Percentiles rank a stretch among this genome's conserved stretches.
Conservation (phyloP, 495 filamentous ascomycete genomes). For the Lophiotrema nucula region DNA sequence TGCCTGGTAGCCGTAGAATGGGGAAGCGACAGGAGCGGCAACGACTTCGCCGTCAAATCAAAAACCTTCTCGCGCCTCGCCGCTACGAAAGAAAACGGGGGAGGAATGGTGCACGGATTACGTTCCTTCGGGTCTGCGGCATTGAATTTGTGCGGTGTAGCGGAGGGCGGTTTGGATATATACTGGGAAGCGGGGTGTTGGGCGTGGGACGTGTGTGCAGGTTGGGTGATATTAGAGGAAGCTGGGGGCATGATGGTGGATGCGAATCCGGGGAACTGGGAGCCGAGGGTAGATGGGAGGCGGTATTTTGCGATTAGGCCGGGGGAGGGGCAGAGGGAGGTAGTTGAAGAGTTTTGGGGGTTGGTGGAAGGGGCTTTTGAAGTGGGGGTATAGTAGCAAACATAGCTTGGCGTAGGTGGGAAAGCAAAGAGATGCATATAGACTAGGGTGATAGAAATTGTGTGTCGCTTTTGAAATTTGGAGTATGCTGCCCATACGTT, state of each 20-base stretch:
- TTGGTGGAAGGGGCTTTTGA: constrained; percentile 54
- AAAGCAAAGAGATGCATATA: neutral
- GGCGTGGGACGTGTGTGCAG: constrained; percentile 93
- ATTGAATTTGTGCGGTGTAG: constrained; percentile 79
- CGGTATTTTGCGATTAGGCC: constrained; percentile 76
- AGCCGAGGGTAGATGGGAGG: constrained; percentile 69
- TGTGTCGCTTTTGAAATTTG: no score
- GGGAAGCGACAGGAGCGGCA: constrained; percentile 69
- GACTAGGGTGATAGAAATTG: no score
- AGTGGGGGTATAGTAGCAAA: constrained; percentile 34
- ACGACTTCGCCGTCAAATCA: constrained; percentile 73
- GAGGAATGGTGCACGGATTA: constrained; percentile 80
- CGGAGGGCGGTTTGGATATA: constrained; percentile 71
- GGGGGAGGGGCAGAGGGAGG: constrained; percentile 65
- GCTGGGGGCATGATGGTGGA: constrained; percentile 78
- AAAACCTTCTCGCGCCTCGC: constrained; percentile 65
- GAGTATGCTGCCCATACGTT: no score
- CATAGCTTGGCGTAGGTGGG: neutral
- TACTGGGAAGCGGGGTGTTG: constrained; percentile 96
- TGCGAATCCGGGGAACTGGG: constrained; percentile 77
- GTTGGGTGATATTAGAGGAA: constrained; percentile 83
- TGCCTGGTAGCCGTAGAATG: constrained; percentile 74
- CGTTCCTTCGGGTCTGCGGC: constrained; percentile 76
- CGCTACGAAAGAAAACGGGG: constrained; percentile 63
- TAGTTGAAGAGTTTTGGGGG: constrained; percentile 82